Base-by-base conservation (phyloP, 345 rosid species). In the Populus deltoides region DNA sequence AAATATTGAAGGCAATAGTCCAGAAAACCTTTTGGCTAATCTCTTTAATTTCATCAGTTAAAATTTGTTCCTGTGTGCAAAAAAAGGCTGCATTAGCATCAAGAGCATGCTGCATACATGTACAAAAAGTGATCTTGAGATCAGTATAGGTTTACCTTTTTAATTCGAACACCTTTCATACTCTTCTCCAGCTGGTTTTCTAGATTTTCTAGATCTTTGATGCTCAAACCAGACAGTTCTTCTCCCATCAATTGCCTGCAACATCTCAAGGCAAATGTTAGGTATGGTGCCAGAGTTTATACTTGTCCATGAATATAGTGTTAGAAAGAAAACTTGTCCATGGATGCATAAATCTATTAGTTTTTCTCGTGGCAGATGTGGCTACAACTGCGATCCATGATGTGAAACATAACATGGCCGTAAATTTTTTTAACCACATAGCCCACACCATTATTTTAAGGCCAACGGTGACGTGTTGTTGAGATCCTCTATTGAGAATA, bases 201-300 rank as follows among this genome's bases (percentile, higher is more conserved):
- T 80, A 92, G 80, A 74, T 88, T 89, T 79, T 91, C 89, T 45
- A 93, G 84, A 73, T 89, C 93, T 66, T 82, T 88, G 72, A 83
- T 73, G 55, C 81, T 80, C 75, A 93, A 80, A 77, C 98, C 94
- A 49, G 94, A 86, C 70, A 93, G 88, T 75, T 88, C 91, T 82
- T 93, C 92, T 75, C 98, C 98, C 98, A 90, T 90, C 81, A 93
- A 66, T 78, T 92, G 83, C 84, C 98, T 93, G 84, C 77, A 51
- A 59, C 17, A 29, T 68, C 53, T 53, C 31, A 45, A 1, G 57
- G 29, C 8, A 72, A 45, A 62, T 31, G 22, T 61, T 31, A 20
- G 16, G 41, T 75, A 55, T 65, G 80, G 68, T 6, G 55, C 78
- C 77, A 15, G 11, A 53, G 25, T 55, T 3, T 41, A 70, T 70